A percentile compares a stretch with the other conserved stretches of the same genome.
Evolutionary conservation across 1,284 basidiomycete species (phyloP).

Genomic region (Ceratorhiza oryzae-sativae): DNA sequence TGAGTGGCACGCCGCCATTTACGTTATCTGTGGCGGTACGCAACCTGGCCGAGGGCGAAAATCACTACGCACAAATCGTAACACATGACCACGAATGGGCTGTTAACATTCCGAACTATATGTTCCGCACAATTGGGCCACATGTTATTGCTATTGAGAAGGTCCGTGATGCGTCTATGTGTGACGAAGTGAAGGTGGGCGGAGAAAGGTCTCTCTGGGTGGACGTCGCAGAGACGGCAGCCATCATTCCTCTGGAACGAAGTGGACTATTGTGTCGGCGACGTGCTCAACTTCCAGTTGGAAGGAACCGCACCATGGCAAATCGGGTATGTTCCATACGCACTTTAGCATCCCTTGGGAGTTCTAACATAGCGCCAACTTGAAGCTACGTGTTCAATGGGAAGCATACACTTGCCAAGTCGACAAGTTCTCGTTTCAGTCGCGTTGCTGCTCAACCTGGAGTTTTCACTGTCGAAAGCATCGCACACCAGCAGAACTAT

Average conservation of each 20-base stretch:
- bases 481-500: constrained; percentile 90
- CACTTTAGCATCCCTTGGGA: constrained; percentile 8
- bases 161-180: constrained; percentile 78
- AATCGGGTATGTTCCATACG: constrained; percentile 67
- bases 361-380: constrained; percentile 27
- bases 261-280: constrained; percentile 90
- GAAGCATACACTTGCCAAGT: constrained; percentile 75
- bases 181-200: constrained; percentile 69
- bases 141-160: constrained; percentile 81
- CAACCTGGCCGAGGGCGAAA: constrained; percentile 68
- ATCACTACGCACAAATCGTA: constrained; percentile 57
- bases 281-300: constrained; percentile 88
- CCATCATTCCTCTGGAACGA: constrained; percentile 84
- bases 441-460: constrained; percentile 83
- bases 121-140: constrained; percentile 78
- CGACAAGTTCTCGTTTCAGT: constrained; percentile 81
- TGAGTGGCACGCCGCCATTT: constrained; percentile 89
- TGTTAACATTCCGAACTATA: constrained; percentile 74
- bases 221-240: constrained; percentile 93
- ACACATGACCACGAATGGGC: constrained; percentile 72
- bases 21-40: constrained; percentile 76
- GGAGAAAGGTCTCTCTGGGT: constrained; percentile 72
- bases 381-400: constrained; percentile 82
- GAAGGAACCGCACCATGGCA: constrained; percentile 97
- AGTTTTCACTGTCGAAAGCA: constrained; percentile 80